A percentile compares a stretch with the other conserved stretches of the same genome.
Conservation (phyloP, 2,329 filamentous ascomycete species). For the Diaporthe nobilis region DNA sequence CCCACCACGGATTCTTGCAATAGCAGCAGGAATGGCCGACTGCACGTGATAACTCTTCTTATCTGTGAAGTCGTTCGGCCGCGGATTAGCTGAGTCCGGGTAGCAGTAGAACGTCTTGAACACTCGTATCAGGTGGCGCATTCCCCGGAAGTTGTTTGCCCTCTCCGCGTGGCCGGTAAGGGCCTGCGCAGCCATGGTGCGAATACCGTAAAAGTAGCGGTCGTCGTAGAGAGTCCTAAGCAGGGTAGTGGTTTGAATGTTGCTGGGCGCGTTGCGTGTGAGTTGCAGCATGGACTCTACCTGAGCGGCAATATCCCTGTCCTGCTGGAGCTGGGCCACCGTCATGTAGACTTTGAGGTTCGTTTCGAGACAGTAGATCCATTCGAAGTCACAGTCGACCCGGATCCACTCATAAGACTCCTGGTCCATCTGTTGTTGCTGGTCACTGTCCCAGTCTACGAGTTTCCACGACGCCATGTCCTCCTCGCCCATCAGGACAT, state of each 20-base stretch:
- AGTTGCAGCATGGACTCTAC: constrained; percentile 84
- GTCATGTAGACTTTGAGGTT: constrained; percentile 98
- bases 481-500: constrained; percentile 86
- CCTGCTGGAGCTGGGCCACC: constrained; percentile 95
- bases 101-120: constrained; percentile 93
- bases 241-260: constrained; percentile 89
- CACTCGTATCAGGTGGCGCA: constrained; percentile 86
- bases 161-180: constrained; percentile 81
- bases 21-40: constrained; percentile 83
- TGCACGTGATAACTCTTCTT: constrained; percentile 89
- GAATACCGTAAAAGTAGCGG: constrained; percentile 94
- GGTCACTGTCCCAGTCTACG: constrained; percentile 89
- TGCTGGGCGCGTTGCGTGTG: constrained; percentile 75
- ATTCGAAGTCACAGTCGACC: constrained; percentile 98
- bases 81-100: constrained; percentile 81
- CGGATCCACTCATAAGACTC: constrained; percentile 99
- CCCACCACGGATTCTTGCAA: constrained; percentile 82
- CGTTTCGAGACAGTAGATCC: constrained; percentile 87
- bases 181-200: constrained; percentile 84
- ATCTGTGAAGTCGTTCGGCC: constrained; percentile 92
- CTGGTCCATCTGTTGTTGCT: constrained; percentile 91
- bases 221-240: constrained; percentile 90
- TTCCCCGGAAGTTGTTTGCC: constrained; percentile 81
- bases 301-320: constrained; percentile 94
- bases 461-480: constrained; percentile 89